A percentile compares a stretch with the other conserved stretches of the same genome.
Evolutionary conservation across 352 stramenopile genomes (phyloP).

Genomic region (Stephanocyclus meneghinianus): DNA sequence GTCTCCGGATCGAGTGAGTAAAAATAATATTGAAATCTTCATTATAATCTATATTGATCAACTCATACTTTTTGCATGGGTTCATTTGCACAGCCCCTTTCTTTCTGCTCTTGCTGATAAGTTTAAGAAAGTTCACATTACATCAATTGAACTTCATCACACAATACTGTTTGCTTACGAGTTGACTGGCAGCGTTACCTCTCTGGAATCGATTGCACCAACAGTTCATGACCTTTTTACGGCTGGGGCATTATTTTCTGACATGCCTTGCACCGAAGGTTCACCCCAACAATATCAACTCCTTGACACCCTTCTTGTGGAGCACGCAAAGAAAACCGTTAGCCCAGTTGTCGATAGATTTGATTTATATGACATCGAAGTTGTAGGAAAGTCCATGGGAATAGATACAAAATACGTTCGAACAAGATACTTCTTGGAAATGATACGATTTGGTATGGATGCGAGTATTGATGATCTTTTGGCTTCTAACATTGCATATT

Average conservation of each 20-base stretch:
- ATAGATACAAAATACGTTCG: constrained; percentile 60
- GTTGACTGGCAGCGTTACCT: constrained; percentile 52
- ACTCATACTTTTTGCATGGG: not conserved
- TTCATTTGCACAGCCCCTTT: constrained; percentile 25
- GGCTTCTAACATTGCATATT: constrained; percentile 36
- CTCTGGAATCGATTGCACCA: constrained; percentile 56
- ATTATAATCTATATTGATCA: not conserved
- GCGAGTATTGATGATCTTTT: constrained; percentile 62
- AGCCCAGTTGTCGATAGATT: constrained; percentile 51
- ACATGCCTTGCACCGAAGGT: constrained; percentile 39
- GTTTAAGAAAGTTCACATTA: constrained; percentile 35
- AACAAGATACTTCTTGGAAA: constrained; percentile 67
- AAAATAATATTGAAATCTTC: not conserved
- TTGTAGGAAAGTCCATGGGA: constrained; percentile 63
- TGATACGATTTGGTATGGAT: constrained; percentile 76
- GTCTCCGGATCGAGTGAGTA: constrained; percentile 45
- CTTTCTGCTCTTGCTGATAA: constrained; percentile 51
- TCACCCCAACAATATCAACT: constrained; percentile 56
- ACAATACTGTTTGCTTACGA: constrained; percentile 61
- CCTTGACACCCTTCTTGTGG: constrained; percentile 61
- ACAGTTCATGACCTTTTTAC: constrained; percentile 62
- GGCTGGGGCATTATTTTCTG: constrained; percentile 50
- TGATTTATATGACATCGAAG: constrained; percentile 37
- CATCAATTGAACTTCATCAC: constrained; percentile 60
- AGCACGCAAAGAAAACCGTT: constrained; percentile 46